phyloP scores from a whole-genome alignment of 2,329 filamentous ascomycete genomes.

The Arthroderma sp. region DNA sequence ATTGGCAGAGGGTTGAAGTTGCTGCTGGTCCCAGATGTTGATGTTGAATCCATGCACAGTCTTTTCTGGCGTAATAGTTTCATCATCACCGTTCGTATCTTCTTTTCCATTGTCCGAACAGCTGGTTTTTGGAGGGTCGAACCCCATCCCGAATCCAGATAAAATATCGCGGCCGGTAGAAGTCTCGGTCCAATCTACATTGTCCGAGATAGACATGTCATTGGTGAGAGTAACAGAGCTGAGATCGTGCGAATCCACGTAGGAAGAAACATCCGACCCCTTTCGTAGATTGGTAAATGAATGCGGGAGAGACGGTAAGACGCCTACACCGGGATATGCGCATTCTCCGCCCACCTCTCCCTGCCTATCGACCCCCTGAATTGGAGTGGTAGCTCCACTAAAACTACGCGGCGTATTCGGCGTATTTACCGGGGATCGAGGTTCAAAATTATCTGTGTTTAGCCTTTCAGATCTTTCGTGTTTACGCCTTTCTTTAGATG shows the following conservation, averaged over 20 bases:
- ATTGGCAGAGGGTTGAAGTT: not conserved
- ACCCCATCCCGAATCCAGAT: not conserved
- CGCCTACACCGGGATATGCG: conserved; percentile 7
- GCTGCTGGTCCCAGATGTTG: not conserved
- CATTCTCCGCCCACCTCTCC: conserved; percentile 8
- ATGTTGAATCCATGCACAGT: not conserved
- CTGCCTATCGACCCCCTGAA: not conserved
- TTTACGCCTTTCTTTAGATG: not conserved
- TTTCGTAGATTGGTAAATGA: not conserved
- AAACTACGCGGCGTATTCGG: too few species aligned
- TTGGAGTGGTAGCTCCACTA: too few species aligned
- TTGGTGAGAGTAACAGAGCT: conserved; percentile 1
- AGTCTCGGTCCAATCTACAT: conserved; percentile 3
- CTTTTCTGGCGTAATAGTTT: not conserved
- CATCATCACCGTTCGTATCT: not conserved
- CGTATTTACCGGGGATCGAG: too few species aligned
- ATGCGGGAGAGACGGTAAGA: conserved; percentile 6
- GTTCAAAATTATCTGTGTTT: too few species aligned
- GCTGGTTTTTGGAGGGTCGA: too few species aligned
- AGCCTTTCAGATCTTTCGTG: not conserved
- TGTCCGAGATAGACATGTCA: conserved; percentile 1
- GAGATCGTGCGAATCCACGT: not conserved
- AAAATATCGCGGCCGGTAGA: conserved; percentile 3
- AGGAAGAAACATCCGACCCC: not conserved
- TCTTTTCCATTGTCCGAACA: not conserved